Evolutionary conservation across 805 yeast species (phyloP).

Genomic region (Saccharomycopsis fibuligera): DNA sequence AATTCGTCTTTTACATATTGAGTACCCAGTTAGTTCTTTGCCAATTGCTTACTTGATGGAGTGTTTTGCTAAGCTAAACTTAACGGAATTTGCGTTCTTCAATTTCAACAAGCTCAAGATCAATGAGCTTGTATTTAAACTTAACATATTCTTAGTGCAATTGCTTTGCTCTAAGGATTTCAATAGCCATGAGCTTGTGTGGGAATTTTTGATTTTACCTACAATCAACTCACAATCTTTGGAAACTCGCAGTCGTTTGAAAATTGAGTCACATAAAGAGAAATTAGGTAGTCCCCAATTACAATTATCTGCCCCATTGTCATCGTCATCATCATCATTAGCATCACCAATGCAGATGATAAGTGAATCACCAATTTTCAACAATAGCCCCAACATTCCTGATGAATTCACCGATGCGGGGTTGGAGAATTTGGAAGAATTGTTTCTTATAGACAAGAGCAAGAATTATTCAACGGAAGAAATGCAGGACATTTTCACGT

Average conservation of each 20-base stretch:
- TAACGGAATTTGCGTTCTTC: slow-evolving; percentile 28
- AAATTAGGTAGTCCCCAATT: slow-evolving; percentile 2
- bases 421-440: slow-evolving; percentile 22
- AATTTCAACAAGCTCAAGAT: slow-evolving; percentile 39
- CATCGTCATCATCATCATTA: no score
- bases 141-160: slow-evolving; percentile 45
- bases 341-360: no score
- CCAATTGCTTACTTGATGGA: slow-evolving; percentile 26
- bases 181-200: slow-evolving; percentile 32
- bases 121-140: slow-evolving; percentile 40
- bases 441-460: slow-evolving; percentile 21
- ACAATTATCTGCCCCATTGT: slow-evolving; percentile 1
- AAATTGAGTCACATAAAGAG: slow-evolving; percentile 14
- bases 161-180: slow-evolving; percentile 31
- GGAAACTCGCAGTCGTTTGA: slow-evolving; percentile 16
- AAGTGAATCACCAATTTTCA: slow-evolving; percentile 11
- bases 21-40: slow-evolving; percentile 31
- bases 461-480: slow-evolving; percentile 22
- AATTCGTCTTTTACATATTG: slow-evolving; percentile 32
- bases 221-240: slow-evolving; percentile 20
- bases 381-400: slow-evolving; percentile 16
- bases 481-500: slow-evolving; percentile 33
- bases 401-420: slow-evolving; percentile 22
- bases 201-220: slow-evolving; percentile 36
- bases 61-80: slow-evolving; percentile 24